These are phyloP conservation scores for Kuraishia piskuri DNA, from an alignment of 805 yeast genomes.

Conservation along the genomic window DNA sequence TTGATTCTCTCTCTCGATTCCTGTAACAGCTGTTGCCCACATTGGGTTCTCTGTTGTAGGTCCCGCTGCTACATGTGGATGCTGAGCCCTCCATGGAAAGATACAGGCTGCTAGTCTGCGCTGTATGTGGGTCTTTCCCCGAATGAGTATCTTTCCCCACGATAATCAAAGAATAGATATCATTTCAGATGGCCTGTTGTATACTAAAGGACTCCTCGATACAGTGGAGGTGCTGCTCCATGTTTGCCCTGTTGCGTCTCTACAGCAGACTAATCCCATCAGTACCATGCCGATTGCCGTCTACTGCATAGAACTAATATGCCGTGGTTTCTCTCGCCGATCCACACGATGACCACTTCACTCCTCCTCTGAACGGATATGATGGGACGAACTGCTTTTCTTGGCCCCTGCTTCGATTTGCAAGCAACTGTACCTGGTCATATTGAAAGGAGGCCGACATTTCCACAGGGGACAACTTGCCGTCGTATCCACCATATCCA, in stretches of 20 bases:
- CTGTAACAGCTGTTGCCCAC: neutral
- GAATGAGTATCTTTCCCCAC: neutral
- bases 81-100: neutral
- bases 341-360: neutral
- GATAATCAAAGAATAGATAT: neutral
- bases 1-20: neutral
- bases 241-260: neutral
- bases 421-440: neutral
- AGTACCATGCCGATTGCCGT: neutral
- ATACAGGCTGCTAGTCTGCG: neutral
- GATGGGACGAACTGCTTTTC: too few relatives aligned
- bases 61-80: neutral
- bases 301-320: neutral
- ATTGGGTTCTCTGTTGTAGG: neutral
- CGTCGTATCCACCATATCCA: neutral
- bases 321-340: neutral
- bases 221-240: neutral
- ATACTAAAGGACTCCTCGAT: neutral
- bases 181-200: neutral
- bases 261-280: neutral
- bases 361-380: too few relatives aligned
- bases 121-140: neutral
- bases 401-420: too few relatives aligned
- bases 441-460: neutral
- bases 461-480: neutral